Conservation (phyloP, 805 yeast species). For the Kuraishia borneana region DNA sequence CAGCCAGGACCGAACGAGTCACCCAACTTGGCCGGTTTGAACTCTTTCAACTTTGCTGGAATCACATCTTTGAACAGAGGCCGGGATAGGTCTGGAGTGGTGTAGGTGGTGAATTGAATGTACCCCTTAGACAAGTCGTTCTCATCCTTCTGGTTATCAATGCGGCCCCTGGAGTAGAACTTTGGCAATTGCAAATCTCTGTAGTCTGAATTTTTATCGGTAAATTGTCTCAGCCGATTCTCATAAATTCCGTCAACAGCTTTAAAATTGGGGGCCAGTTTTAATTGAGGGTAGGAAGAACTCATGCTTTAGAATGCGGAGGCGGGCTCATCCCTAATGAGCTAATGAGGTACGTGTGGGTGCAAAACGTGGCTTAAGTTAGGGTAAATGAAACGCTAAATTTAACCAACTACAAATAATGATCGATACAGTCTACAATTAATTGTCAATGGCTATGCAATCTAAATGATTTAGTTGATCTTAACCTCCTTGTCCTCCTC, state of each 20-base stretch:
- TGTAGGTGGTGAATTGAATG: constrained; percentile 53
- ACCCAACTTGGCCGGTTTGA: constrained; percentile 53
- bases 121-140: constrained; percentile 23
- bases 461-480: too few species aligned
- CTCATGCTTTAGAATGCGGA: too few species aligned
- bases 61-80: constrained; percentile 56
- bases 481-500: constrained; percentile 64
- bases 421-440: too few species aligned
- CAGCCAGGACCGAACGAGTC: constrained; percentile 88
- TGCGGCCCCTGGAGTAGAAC: constrained; percentile 56
- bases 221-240: constrained; percentile 65
- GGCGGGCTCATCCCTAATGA: too few species aligned
- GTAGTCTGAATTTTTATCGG: constrained; percentile 66
- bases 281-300: constrained; percentile 24
- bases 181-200: constrained; percentile 64
- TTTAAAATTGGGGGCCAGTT: constrained; percentile 53
- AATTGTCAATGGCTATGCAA: too few species aligned
- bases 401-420: too few species aligned
- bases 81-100: constrained; percentile 59
- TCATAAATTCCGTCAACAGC: constrained; percentile 69
- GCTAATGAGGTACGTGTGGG: too few species aligned
- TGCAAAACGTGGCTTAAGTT: too few species aligned
- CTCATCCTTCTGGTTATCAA: constrained; percentile 25
- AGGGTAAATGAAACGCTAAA: too few species aligned
- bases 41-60: constrained; percentile 31